A percentile compares a stretch with the other conserved stretches of the same genome.
phyloP scores from a whole-genome alignment of 2,329 filamentous ascomycete species.

The Paracorniculantispora psalliotae region DNA sequence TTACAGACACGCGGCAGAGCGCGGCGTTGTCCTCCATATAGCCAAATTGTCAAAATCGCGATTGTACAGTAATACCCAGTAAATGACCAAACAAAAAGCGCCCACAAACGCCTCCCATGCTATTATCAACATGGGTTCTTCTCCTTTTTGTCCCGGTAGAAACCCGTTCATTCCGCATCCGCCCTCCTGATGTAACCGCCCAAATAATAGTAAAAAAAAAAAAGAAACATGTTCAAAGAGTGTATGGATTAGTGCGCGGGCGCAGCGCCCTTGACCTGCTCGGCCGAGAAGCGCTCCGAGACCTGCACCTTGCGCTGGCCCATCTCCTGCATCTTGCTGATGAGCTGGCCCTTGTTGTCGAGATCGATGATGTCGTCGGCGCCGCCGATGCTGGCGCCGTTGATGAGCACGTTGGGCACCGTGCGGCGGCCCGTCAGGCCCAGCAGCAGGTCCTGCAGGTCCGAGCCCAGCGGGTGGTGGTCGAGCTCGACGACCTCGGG shows the following conservation, averaged over 20 bases:
- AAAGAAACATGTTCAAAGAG: background rate
- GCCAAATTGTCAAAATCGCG: background rate
- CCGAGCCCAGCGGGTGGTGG: conserved; percentile 65
- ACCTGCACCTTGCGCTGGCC: conserved; percentile 61
- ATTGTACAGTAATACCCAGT: too few species aligned
- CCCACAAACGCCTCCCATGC: background rate
- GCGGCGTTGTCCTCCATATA: background rate
- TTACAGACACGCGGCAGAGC: background rate
- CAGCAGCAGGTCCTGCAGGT: conserved; percentile 66
- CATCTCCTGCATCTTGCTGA: conserved; percentile 66
- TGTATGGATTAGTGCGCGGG: background rate
- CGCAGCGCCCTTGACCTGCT: conserved; percentile 10
- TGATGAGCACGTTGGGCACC: conserved; percentile 87
- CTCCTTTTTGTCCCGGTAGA: too few species aligned
- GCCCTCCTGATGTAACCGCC: too few species aligned
- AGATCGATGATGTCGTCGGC: conserved; percentile 78
- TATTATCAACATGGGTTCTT: background rate
- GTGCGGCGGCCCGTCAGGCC: conserved; percentile 75
- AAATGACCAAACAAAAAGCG: background rate
- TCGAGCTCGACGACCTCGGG: conserved; percentile 92
- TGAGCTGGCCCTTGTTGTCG: conserved; percentile 60
- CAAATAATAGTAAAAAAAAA: background rate
- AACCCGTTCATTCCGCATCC: too few species aligned
- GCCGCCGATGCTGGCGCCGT: conserved; percentile 83
- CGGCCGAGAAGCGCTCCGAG: conserved; percentile 40